These are phyloP conservation scores for Flaveria brownii DNA, from an alignment of 129 eudicot genomes.

Conservation along the genomic window DNA sequence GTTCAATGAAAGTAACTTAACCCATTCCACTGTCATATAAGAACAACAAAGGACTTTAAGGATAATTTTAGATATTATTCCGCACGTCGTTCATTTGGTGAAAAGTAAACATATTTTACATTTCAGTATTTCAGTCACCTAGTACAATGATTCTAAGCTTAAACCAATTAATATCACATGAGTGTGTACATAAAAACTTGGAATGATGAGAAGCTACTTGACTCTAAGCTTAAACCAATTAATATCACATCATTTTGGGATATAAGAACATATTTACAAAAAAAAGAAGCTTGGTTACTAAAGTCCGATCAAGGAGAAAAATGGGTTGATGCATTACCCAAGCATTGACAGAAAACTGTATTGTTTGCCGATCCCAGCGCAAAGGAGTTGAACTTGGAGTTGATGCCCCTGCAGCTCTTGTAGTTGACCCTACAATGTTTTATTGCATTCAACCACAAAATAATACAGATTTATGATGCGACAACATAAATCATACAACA, in stretches of 20 bases:
- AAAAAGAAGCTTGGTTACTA: not conserved
- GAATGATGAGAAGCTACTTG: not conserved
- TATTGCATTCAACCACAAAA: not conserved
- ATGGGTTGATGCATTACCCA: constrained; percentile 57
- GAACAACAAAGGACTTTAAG: not conserved
- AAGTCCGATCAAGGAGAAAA: not conserved
- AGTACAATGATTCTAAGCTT: not conserved
- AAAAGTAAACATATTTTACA: not conserved
- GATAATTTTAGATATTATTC: not conserved
- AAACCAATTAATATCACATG: not conserved
- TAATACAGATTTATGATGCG: not conserved
- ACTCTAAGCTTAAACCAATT: not conserved
- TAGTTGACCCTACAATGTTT: constrained; percentile 51
- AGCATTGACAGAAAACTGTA: constrained; percentile 91
- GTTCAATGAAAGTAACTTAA: constrained; percentile 18
- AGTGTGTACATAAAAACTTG: not conserved
- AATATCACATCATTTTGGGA: not conserved
- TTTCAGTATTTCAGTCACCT: not conserved
- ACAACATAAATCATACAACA: not conserved
- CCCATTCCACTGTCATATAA: not conserved
- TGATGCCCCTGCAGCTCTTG: constrained; percentile 71
- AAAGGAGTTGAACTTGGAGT: constrained; percentile 62
- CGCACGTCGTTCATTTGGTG: not conserved
- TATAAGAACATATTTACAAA: not conserved
- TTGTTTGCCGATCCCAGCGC: constrained; percentile 83